A percentile compares a stretch with the other conserved stretches of the same genome.
phyloP scores from a whole-genome alignment of 83 land plant species.

The Thuja plicata region DNA sequence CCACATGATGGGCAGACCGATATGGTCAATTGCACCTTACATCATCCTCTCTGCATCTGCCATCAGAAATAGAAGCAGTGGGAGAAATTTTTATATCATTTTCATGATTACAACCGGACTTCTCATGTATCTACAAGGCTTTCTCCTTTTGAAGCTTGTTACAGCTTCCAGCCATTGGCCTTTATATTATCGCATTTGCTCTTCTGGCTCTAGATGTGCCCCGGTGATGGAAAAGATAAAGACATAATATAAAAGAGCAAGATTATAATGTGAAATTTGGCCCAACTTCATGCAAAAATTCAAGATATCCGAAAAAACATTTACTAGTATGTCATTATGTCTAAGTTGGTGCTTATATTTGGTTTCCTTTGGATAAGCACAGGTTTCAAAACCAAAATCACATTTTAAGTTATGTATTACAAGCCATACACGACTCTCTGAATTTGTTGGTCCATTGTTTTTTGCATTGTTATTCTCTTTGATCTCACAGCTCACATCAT shows the following conservation, averaged over 20 bases:
- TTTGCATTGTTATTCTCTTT: neutral
- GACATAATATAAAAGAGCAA: neutral
- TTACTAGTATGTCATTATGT: neutral
- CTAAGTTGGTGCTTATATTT: neutral
- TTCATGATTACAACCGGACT: neutral
- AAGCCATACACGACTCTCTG: neutral
- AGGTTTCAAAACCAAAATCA: neutral
- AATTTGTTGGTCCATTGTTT: neutral
- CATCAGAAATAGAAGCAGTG: too few relatives aligned
- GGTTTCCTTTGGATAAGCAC: neutral
- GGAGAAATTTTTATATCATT: too few relatives aligned
- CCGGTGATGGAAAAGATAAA: neutral
- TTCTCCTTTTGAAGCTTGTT: neutral
- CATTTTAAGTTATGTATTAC: neutral
- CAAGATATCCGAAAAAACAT: neutral
- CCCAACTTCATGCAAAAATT: neutral
- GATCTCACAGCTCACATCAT: neutral
- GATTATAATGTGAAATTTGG: neutral
- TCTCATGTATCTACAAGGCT: neutral
- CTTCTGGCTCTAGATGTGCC: neutral
- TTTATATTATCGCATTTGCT: neutral
- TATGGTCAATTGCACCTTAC: too few relatives aligned
- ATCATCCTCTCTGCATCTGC: too few relatives aligned
- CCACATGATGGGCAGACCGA: too few relatives aligned
- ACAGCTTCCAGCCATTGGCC: neutral